Evolutionary conservation across 2,329 filamentous ascomycete genomes (phyloP).

Genomic region (Pseudonectria buxi): DNA sequence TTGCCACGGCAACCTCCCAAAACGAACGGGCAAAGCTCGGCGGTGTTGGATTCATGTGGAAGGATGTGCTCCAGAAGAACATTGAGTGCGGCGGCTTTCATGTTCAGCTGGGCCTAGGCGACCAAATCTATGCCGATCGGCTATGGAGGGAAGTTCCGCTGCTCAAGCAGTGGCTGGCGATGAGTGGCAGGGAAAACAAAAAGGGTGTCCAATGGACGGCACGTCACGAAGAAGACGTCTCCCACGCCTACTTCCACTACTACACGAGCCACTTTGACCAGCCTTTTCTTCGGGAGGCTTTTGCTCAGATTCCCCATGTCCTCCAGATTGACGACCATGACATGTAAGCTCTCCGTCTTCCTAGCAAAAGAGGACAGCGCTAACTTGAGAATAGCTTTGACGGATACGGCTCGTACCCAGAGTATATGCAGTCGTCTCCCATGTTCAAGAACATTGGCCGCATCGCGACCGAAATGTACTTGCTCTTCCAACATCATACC

Average conservation of each 20-base stretch:
- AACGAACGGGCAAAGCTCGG: slow-evolving; percentile 81
- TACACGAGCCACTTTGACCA: slow-evolving; percentile 99
- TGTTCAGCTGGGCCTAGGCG: slow-evolving; percentile 82
- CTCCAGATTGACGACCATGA: slow-evolving; percentile 94
- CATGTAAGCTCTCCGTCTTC: slow-evolving; percentile 60
- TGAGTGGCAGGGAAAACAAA: slow-evolving; percentile 86
- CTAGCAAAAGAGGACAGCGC: slow-evolving; percentile 1
- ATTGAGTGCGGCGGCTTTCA: slow-evolving; percentile 95
- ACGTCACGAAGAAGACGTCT: slow-evolving; percentile 89
- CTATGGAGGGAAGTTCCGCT: slow-evolving; percentile 94
- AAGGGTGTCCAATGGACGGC: slow-evolving; percentile 90
- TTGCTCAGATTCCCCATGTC: slow-evolving; percentile 93
- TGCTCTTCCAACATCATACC: slow-evolving; percentile 97
- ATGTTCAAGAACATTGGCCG: slow-evolving; percentile 98
- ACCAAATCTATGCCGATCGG: slow-evolving; percentile 92
- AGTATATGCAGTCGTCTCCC: slow-evolving; percentile 96
- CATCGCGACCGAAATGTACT: slow-evolving; percentile 93
- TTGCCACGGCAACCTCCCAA: slow-evolving; percentile 77
- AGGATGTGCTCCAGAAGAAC: slow-evolving; percentile 96
- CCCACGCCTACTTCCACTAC: slow-evolving; percentile 97
- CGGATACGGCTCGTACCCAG: slow-evolving; percentile 92
- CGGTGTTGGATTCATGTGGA: slow-evolving; percentile 96
- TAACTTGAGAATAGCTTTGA: slow-evolving; percentile 62
- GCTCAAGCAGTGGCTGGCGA: slow-evolving; percentile 89
- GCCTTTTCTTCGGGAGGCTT: slow-evolving; percentile 86